These are phyloP conservation scores for Chlorella sp. DNA, from an alignment of 139 green algal genomes.

Conservation along the genomic window DNA sequence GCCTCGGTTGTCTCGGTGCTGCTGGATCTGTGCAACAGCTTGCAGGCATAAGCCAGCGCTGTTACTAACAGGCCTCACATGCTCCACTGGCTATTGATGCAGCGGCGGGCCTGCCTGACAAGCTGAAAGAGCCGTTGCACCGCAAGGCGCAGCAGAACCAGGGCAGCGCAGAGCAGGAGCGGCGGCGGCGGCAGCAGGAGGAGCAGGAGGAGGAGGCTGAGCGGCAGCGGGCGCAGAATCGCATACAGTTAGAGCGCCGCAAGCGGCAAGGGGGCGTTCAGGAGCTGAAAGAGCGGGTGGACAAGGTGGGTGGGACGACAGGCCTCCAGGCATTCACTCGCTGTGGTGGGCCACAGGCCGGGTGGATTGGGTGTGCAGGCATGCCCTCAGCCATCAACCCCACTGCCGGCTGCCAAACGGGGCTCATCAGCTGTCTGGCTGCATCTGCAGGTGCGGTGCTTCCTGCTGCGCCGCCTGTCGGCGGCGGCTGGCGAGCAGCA, in stretches of 20 bases:
- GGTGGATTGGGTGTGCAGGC: no score
- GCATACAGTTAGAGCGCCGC: background rate
- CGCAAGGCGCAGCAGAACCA: background rate
- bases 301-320: constrained; percentile 5
- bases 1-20: no score
- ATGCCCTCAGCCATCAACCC: no score
- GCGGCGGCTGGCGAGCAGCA: background rate
- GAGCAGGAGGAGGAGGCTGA: background rate
- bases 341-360: no score
- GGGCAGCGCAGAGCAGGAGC: background rate
- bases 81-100: background rate
- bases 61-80: no score
- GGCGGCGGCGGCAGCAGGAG: background rate
- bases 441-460: background rate
- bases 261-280: background rate
- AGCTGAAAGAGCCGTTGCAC: background rate
- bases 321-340: no score
- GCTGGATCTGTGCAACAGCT: no score
- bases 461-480: background rate
- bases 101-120: background rate
- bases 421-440: background rate
- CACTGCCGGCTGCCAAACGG: no score
- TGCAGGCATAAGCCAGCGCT: no score
- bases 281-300: background rate
- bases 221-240: background rate